phyloP scores from a whole-genome alignment of 352 stramenopile genomes.

The Phytopythium kandeliae region DNA sequence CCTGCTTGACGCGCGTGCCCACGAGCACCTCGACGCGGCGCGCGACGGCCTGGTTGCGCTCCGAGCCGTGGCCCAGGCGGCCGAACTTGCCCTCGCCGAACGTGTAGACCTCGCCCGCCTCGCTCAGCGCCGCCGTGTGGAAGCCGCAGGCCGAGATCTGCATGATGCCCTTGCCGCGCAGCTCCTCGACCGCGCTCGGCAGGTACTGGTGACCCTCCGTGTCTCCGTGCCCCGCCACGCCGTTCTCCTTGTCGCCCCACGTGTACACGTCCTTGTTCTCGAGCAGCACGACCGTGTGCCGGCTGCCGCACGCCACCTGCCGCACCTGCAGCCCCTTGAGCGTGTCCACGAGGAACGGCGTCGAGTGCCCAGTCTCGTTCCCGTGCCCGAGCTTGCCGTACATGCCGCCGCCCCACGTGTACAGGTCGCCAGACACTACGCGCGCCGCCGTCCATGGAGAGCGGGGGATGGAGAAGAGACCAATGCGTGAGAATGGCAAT shows the following conservation, averaged over 20 bases:
- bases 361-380: slow-evolving; percentile 93
- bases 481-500: too few relatives aligned
- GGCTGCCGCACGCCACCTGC: slow-evolving; percentile 92
- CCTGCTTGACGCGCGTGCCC: slow-evolving; percentile 78
- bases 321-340: slow-evolving; percentile 87
- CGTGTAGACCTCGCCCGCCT: slow-evolving; percentile 91
- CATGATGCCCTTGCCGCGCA: slow-evolving; percentile 81
- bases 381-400: slow-evolving; percentile 92
- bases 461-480: too few relatives aligned
- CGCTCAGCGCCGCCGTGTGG: slow-evolving; percentile 76
- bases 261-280: slow-evolving; percentile 89
- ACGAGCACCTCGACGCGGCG: slow-evolving; percentile 63
- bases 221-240: slow-evolving; percentile 92
- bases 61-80: slow-evolving; percentile 77
- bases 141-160: slow-evolving; percentile 88
- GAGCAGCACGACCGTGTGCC: slow-evolving; percentile 92
- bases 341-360: slow-evolving; percentile 91
- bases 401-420: slow-evolving; percentile 94
- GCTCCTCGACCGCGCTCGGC: slow-evolving; percentile 86
- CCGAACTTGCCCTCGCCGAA: slow-evolving; percentile 91
- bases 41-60: slow-evolving; percentile 75
- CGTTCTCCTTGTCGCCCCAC: slow-evolving; percentile 96
- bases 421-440: slow-evolving; percentile 87
- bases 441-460: neutral
- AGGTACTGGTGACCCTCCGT: slow-evolving; percentile 95